Percentiles rank a stretch among this genome's conserved stretches.
These are phyloP conservation scores for Allodekkera sacchari DNA, from an alignment of 805 yeast genomes.

Conservation along the genomic window DNA sequence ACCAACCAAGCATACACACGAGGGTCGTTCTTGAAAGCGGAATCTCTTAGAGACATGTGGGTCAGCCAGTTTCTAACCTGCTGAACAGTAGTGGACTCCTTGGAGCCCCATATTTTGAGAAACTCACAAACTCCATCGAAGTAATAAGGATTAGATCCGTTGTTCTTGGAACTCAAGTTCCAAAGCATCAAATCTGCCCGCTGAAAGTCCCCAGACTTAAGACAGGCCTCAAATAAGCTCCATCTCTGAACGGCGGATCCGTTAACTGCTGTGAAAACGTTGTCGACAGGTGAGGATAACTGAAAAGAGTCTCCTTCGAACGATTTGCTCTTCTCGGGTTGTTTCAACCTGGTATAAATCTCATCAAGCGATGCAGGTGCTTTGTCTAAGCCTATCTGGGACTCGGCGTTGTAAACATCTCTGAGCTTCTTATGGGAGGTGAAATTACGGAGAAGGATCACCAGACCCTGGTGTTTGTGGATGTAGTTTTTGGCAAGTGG, in stretches of 20 bases:
- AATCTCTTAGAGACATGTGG: slow-evolving; percentile 10
- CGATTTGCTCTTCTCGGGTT: not conserved
- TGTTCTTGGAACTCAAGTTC: slow-evolving; percentile 36
- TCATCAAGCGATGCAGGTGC: slow-evolving; percentile 13
- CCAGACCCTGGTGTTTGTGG: no score
- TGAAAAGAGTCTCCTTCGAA: slow-evolving; percentile 7
- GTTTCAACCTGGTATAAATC: slow-evolving; percentile 8
- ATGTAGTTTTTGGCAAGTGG: no score
- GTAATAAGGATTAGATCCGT: slow-evolving; percentile 31
- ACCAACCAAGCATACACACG: slow-evolving; percentile 24
- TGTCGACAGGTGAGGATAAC: slow-evolving; percentile 19
- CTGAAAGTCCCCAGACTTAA: slow-evolving; percentile 53
- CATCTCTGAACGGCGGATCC: slow-evolving; percentile 31
- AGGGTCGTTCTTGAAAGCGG: slow-evolving; percentile 17
- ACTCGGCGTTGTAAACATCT: not conserved
- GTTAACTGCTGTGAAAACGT: slow-evolving; percentile 20
- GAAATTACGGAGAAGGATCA: not conserved
- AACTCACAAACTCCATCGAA: slow-evolving; percentile 64
- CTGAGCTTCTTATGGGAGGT: slow-evolving; percentile 1
- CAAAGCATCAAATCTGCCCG: slow-evolving; percentile 64
- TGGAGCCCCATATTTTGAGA: slow-evolving; percentile 30
- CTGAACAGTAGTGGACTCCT: slow-evolving; percentile 14
- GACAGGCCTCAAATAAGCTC: slow-evolving; percentile 71
- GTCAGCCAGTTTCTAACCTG: slow-evolving; percentile 20
- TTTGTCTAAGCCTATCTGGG: not conserved